Evolutionary conservation across 2,329 filamentous ascomycete species (phyloP).

Genomic region (Sphaerostilbella broomeana): DNA sequence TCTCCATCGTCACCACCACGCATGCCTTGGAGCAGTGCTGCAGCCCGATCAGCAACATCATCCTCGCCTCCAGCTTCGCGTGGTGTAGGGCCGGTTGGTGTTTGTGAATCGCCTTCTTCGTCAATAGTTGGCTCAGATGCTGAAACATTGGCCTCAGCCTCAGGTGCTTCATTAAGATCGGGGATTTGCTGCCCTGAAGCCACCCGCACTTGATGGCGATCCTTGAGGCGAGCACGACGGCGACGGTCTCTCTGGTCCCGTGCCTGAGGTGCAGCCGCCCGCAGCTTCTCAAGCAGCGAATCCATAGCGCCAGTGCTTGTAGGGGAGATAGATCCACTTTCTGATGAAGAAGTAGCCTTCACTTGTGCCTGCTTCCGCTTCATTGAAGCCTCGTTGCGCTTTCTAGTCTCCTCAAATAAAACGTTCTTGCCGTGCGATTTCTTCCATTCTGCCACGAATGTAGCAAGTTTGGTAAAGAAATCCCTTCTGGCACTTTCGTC

Average conservation of each 20-base stretch:
- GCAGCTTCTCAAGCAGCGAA: slow-evolving; percentile 85
- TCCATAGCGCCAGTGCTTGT: slow-evolving; percentile 89
- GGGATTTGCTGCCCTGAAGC: slow-evolving; percentile 83
- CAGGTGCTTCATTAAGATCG: slow-evolving; percentile 58
- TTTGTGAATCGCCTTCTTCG: slow-evolving; percentile 34
- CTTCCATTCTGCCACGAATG: slow-evolving; percentile 92
- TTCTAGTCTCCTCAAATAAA: slow-evolving; percentile 69
- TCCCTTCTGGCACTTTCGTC: slow-evolving; percentile 92
- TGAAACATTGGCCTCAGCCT: slow-evolving; percentile 39
- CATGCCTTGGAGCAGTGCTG: slow-evolving; percentile 76
- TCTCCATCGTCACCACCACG: slow-evolving; percentile 58
- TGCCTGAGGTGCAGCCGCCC: slow-evolving; percentile 84
- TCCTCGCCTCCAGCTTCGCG: slow-evolving; percentile 47
- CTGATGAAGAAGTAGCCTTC: slow-evolving; percentile 41
- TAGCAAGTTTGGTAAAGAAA: slow-evolving; percentile 89
- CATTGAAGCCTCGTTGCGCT: slow-evolving; percentile 84
- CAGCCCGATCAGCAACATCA: slow-evolving; percentile 80
- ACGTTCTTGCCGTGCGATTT: slow-evolving; percentile 92
- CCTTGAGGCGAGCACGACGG: slow-evolving; percentile 80
- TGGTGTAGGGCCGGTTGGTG: slow-evolving; percentile 38
- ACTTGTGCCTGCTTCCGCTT: slow-evolving; percentile 77
- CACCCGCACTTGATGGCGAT: slow-evolving; percentile 81
- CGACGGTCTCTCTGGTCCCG: slow-evolving; percentile 84
- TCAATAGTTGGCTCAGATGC: slow-evolving; percentile 33
- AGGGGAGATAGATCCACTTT: slow-evolving; percentile 55